phyloP scores from a whole-genome alignment of 140 eudicot genomes.

The Oenanthe javanica region DNA sequence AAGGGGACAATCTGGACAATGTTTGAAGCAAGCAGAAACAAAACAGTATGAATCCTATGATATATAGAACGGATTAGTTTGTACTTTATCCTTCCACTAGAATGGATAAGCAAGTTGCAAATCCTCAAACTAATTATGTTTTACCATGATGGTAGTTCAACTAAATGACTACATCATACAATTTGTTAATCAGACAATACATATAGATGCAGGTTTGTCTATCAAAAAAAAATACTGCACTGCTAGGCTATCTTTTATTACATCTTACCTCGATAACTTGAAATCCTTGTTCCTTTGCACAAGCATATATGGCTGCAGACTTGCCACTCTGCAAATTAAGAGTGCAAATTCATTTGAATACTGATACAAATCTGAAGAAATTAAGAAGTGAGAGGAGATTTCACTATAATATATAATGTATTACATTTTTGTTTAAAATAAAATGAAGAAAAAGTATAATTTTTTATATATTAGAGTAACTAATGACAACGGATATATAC shows the following conservation, averaged over 20 bases:
- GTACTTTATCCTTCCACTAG: neutral
- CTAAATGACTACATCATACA: neutral
- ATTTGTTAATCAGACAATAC: conserved; percentile 1
- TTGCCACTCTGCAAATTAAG: conserved; percentile 70
- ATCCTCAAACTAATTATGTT: neutral
- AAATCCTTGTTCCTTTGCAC: conserved; percentile 97
- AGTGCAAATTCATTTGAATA: conserved; percentile 13
- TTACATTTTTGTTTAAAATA: neutral
- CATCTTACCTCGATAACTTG: conserved; percentile 82
- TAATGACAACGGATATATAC: neutral
- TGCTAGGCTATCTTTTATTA: neutral
- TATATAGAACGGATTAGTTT: neutral
- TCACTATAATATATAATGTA: neutral
- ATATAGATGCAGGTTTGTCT: neutral
- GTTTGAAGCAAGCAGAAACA: neutral
- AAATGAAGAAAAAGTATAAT: neutral
- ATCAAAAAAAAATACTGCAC: neutral
- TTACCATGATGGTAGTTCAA: neutral
- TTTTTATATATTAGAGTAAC: neutral
- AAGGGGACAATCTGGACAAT: neutral
- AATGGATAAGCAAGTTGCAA: neutral
- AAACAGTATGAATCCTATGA: neutral
- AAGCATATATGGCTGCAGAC: conserved; percentile 95
- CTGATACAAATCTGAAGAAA: neutral
- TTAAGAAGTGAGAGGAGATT: neutral